These are phyloP conservation scores for Talaromyces sp. DNA, from an alignment of 2,329 filamentous ascomycete genomes.

Conservation along the genomic window DNA sequence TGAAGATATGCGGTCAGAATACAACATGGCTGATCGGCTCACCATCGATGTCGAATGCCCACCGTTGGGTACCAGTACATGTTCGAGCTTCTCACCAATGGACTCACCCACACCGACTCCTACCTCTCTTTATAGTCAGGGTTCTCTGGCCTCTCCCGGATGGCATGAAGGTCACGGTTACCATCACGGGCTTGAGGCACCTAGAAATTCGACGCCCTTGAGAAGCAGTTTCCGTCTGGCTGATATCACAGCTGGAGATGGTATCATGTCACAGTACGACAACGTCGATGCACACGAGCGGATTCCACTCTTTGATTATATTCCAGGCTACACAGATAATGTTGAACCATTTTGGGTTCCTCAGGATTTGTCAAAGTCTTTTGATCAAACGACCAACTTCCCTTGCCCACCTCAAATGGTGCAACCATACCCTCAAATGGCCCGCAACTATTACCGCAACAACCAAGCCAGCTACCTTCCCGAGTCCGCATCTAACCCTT, in stretches of 20 bases:
- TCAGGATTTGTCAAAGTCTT: constrained; percentile 35
- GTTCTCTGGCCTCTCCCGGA: constrained; percentile 34
- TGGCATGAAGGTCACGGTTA: constrained; percentile 34
- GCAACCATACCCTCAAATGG: constrained; percentile 33
- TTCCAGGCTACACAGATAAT: constrained; percentile 37
- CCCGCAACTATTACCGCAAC: constrained; percentile 34
- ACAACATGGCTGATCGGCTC: constrained; percentile 36
- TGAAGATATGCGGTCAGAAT: constrained; percentile 39
- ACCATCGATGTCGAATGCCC: constrained; percentile 39
- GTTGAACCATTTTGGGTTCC: constrained; percentile 38
- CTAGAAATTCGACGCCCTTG: constrained; percentile 30
- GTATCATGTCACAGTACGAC: constrained; percentile 32
- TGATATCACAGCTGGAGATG: constrained; percentile 33
- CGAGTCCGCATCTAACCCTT: constrained; percentile 38
- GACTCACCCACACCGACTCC: constrained; percentile 40
- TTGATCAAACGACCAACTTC: constrained; percentile 30
- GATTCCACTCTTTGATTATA: constrained; percentile 35
- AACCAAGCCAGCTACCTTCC: constrained; percentile 34
- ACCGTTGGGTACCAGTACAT: constrained; percentile 38
- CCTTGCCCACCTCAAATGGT: constrained; percentile 34
- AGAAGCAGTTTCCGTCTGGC: constrained; percentile 36
- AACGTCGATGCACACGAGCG: constrained; percentile 34
- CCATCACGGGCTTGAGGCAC: constrained; percentile 29
- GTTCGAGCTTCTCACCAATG: constrained; percentile 40
- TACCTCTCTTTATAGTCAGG: constrained; percentile 38